A percentile compares a stretch with the other conserved stretches of the same genome.
These are phyloP conservation scores for Aspergillus diversus DNA, from an alignment of 495 filamentous ascomycete genomes.

Conservation along the genomic window DNA sequence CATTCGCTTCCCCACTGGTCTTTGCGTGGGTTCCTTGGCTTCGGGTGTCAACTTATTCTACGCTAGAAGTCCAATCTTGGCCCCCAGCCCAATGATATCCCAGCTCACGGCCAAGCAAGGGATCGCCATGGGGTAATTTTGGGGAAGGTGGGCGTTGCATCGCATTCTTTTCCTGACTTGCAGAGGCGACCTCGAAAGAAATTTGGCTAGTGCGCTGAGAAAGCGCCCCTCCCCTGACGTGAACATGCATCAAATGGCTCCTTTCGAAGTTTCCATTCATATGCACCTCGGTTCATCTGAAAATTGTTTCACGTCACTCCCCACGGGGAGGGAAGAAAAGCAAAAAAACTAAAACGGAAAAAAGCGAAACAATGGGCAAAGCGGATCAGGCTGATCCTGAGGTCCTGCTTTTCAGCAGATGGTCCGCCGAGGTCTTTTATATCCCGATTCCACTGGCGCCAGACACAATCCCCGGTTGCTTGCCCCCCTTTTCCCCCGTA, in stretches of 20 bases:
- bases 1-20: slow-evolving; percentile 6
- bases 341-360: background rate
- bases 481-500: slow-evolving; percentile 4
- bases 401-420: background rate
- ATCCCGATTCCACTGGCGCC: slow-evolving; percentile 5
- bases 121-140: slow-evolving; percentile 26
- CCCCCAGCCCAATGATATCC: slow-evolving; percentile 16
- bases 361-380: background rate
- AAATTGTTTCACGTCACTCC: background rate
- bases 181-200: background rate
- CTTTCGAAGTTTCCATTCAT: background rate
- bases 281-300: slow-evolving; percentile 16
- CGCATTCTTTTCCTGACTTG: slow-evolving; percentile 1
- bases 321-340: background rate
- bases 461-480: background rate
- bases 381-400: background rate
- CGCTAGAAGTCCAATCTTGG: slow-evolving; percentile 14
- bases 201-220: slow-evolving; percentile 1
- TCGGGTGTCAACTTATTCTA: background rate
- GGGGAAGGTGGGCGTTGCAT: slow-evolving; percentile 18
- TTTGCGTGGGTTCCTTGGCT: slow-evolving; percentile 6
- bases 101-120: slow-evolving; percentile 13
- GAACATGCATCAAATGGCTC: background rate
- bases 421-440: slow-evolving; percentile 18
- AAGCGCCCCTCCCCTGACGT: background rate